A percentile compares a stretch with the other conserved stretches of the same genome.
These are phyloP conservation scores for Trichomonas gallinae DNA, from an alignment of 208 protist species.

Conservation along the genomic window DNA sequence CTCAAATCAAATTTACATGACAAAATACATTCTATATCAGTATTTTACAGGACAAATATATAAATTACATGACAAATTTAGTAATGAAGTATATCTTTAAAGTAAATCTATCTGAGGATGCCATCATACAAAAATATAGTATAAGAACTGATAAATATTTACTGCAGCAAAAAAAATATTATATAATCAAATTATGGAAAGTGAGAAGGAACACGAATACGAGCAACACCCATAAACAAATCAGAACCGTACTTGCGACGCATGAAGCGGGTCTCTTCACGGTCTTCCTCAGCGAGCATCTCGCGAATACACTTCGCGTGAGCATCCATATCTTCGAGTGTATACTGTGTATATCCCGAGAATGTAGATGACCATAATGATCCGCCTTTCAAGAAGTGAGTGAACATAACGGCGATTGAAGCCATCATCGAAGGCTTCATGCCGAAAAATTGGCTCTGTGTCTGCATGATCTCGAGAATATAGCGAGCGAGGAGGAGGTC, in stretches of 20 bases:
- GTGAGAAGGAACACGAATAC: neutral
- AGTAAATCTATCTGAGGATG: too few relatives aligned
- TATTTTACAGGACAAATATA: too few relatives aligned
- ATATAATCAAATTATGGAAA: neutral
- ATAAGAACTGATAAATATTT: neutral
- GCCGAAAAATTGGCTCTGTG: neutral
- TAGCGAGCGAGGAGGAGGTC: neutral
- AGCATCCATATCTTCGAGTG: neutral
- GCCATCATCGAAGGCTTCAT: neutral
- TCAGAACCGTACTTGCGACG: neutral
- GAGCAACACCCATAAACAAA: neutral
- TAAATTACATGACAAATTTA: too few relatives aligned
- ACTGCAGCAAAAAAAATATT: neutral
- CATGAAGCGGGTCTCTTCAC: constrained; percentile 11
- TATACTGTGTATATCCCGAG: neutral
- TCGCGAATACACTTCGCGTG: neutral
- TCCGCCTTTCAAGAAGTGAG: neutral
- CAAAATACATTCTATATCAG: too few relatives aligned
- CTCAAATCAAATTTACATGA: too few relatives aligned
- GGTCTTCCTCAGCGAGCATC: neutral
- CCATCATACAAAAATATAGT: too few relatives aligned
- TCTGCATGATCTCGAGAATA: neutral
- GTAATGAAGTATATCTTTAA: too few relatives aligned
- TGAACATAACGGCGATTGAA: neutral
- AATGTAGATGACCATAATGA: neutral